Evolutionary conservation across 805 yeast species (phyloP).

Genomic region (Kodamaea restingae): DNA sequence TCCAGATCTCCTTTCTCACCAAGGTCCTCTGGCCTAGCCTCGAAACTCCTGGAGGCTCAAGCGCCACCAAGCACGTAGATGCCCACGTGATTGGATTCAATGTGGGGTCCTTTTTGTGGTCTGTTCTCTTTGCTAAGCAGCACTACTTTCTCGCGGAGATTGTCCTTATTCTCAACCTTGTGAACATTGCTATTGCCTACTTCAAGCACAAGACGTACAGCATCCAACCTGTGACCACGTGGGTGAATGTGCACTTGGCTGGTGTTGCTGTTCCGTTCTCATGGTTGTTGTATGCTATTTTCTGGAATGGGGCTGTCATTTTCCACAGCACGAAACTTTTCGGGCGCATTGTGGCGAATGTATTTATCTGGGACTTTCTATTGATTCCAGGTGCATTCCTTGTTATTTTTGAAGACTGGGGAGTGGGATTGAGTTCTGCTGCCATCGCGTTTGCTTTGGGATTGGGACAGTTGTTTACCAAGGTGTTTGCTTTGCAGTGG

Average conservation of each 20-base stretch:
- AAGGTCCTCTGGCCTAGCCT: conserved; percentile 40
- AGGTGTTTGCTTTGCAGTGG: conserved; percentile 79
- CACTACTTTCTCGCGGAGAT: conserved; percentile 58
- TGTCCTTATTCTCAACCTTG: conserved; percentile 53
- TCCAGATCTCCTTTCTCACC: conserved; percentile 50
- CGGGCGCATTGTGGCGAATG: conserved; percentile 66
- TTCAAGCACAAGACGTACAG: conserved; percentile 57
- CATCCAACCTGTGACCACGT: conserved; percentile 47
- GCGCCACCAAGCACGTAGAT: conserved; percentile 42
- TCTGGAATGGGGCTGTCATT: conserved; percentile 84
- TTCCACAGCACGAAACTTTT: conserved; percentile 57
- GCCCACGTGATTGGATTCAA: conserved; percentile 65
- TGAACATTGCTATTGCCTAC: conserved; percentile 55
- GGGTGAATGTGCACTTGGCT: conserved; percentile 62
- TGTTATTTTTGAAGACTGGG: conserved; percentile 64
- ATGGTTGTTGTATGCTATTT: conserved; percentile 69
- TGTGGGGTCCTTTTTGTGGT: conserved; percentile 59
- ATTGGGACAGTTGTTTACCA: conserved; percentile 64
- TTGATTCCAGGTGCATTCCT: conserved; percentile 58
- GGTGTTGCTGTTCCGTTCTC: conserved; percentile 66
- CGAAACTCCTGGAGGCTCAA: conserved; percentile 17
- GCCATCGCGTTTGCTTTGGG: conserved; percentile 63
- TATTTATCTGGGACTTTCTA: conserved; percentile 75
- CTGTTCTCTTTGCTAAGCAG: conserved; percentile 52
- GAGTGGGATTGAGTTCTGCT: conserved; percentile 56